Evolutionary conservation across 2,329 filamentous ascomycete species (phyloP).

Genomic region (Diaporthe ilicicola): DNA sequence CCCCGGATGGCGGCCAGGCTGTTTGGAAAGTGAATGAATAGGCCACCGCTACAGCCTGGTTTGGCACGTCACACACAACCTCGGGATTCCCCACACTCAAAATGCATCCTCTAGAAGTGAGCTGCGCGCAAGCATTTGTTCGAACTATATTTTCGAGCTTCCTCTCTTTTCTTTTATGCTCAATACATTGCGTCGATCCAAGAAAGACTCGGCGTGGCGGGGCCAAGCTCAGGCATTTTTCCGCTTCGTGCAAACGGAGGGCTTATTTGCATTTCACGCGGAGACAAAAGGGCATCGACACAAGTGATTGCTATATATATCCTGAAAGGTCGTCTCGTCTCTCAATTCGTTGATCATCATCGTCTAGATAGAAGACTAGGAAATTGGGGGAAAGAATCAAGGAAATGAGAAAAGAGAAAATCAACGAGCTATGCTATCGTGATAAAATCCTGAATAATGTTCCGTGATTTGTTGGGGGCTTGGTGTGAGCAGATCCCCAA

Average conservation of each 20-base stretch:
- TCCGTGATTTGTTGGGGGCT: background rate
- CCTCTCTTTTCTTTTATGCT: background rate
- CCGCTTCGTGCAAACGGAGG: too few relatives aligned
- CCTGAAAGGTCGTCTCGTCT: background rate
- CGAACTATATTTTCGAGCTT: too few relatives aligned
- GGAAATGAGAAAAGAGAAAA: background rate
- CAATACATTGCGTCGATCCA: background rate
- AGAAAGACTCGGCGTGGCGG: background rate
- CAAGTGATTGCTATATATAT: background rate
- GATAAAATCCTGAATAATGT: background rate
- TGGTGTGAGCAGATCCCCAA: background rate
- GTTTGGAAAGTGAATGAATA: background rate
- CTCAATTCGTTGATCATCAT: conserved; percentile 28
- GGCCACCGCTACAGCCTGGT: background rate
- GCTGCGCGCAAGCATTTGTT: background rate
- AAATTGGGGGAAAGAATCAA: background rate
- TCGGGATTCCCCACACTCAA: too few relatives aligned
- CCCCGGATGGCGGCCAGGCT: too few relatives aligned
- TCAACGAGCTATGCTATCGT: conserved; percentile 13
- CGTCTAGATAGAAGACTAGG: conserved; percentile 27
- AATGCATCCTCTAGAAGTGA: background rate
- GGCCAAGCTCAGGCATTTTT: too few relatives aligned
- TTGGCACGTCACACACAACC: background rate
- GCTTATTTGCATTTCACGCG: background rate
- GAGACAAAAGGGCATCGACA: background rate